Evolutionary conservation across 441 rosid genomes (phyloP).

Genomic region (Manihot esculenta): DNA sequence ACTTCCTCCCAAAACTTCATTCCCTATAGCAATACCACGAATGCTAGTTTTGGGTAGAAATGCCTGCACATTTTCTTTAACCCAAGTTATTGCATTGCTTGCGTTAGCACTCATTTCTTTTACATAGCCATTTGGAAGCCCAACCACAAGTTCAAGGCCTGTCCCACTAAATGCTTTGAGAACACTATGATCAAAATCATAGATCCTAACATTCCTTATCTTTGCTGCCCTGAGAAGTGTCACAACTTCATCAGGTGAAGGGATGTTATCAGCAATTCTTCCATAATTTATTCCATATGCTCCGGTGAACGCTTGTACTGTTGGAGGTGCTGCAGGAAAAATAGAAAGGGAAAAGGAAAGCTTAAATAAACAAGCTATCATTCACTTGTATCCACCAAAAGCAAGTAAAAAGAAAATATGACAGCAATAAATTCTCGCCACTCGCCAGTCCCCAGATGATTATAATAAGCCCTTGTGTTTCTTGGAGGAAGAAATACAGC

Average conservation of each 20-base stretch:
- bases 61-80: constrained; percentile 73
- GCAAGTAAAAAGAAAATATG: not conserved
- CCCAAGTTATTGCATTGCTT: constrained; percentile 79
- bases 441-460: not conserved
- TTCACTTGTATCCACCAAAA: constrained; percentile 13
- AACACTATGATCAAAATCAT: constrained; percentile 76
- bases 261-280: constrained; percentile 84
- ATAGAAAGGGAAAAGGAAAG: constrained; percentile 11
- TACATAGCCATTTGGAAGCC: constrained; percentile 66
- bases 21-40: constrained; percentile 87
- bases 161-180: constrained; percentile 79
- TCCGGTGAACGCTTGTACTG: constrained; percentile 65
- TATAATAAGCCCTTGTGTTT: not conserved
- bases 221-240: constrained; percentile 75
- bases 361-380: constrained; percentile 15
- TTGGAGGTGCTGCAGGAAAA: constrained; percentile 34
- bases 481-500: too few relatives aligned
- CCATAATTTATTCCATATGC: constrained; percentile 96
- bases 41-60: constrained; percentile 76
- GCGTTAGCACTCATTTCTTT: constrained; percentile 67
- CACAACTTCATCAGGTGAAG: constrained; percentile 83
- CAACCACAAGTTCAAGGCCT: constrained; percentile 79
- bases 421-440: not conserved
- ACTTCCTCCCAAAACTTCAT: constrained; percentile 73
- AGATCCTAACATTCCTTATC: constrained; percentile 81